Percentiles rank a stretch among this genome's conserved stretches.
Evolutionary conservation across 2,329 filamentous ascomycete species (phyloP).

Genomic region (Curvularia hawaiiensis): DNA sequence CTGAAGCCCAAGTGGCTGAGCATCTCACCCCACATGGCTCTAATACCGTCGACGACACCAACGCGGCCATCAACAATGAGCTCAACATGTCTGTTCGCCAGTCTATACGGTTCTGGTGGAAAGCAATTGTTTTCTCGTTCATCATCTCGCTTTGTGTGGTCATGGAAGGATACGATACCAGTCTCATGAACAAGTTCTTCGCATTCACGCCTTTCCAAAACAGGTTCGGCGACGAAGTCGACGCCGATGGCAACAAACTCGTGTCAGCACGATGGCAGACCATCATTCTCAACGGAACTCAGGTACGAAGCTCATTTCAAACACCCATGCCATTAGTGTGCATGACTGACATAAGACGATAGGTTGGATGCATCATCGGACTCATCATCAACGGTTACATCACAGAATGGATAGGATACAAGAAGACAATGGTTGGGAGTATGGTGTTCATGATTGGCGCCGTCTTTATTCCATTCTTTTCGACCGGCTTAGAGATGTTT

Average conservation of each 20-base stretch:
- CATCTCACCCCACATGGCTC: slow-evolving; percentile 20
- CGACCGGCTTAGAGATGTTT: slow-evolving; percentile 57
- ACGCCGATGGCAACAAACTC: slow-evolving; percentile 42
- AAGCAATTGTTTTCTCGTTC: slow-evolving; percentile 80
- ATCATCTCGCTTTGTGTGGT: slow-evolving; percentile 83
- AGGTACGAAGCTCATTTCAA: slow-evolving; percentile 29
- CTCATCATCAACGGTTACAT: slow-evolving; percentile 51
- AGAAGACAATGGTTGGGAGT: slow-evolving; percentile 33
- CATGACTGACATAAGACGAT: slow-evolving; percentile 16
- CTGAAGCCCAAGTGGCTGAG: slow-evolving; percentile 28
- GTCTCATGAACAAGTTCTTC: slow-evolving; percentile 78
- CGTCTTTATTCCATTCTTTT: slow-evolving; percentile 38
- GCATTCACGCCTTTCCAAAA: slow-evolving; percentile 50
- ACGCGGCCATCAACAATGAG: slow-evolving; percentile 47
- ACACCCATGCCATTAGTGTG: background rate
- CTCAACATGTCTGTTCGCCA: slow-evolving; percentile 63
- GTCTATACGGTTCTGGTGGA: slow-evolving; percentile 79
- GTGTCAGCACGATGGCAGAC: slow-evolving; percentile 52
- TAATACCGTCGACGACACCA: slow-evolving; percentile 22
- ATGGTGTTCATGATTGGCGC: slow-evolving; percentile 31
- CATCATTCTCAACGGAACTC: slow-evolving; percentile 50
- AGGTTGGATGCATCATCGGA: slow-evolving; percentile 50
- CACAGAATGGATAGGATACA: slow-evolving; percentile 49
- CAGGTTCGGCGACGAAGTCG: slow-evolving; percentile 45
- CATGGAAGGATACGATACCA: slow-evolving; percentile 88